phyloP scores from a whole-genome alignment of 2,329 filamentous ascomycete species.

The Colletotrichum cordylinicola region DNA sequence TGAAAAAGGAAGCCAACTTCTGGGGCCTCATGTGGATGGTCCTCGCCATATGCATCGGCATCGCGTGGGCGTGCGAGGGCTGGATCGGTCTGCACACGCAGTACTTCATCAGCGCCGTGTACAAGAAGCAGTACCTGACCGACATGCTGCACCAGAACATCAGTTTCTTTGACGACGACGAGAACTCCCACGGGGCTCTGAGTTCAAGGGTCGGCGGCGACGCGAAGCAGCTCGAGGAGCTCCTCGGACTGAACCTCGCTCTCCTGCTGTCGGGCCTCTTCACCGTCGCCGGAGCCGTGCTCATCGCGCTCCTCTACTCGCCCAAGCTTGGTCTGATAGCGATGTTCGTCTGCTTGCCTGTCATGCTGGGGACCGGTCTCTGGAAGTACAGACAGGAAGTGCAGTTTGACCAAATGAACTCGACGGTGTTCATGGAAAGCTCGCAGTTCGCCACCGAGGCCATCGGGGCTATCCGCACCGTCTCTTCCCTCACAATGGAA shows the following conservation, averaged over 20 bases:
- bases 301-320: slow-evolving; percentile 34
- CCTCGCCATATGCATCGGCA: slow-evolving; percentile 30
- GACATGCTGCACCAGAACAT: slow-evolving; percentile 34
- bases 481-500: slow-evolving; percentile 66
- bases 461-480: slow-evolving; percentile 67
- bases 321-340: slow-evolving; percentile 45
- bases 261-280: slow-evolving; percentile 33
- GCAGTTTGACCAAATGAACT: slow-evolving; percentile 63
- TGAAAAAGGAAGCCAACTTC: slow-evolving; percentile 24
- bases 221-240: slow-evolving; percentile 36
- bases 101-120: slow-evolving; percentile 20
- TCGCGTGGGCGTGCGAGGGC: slow-evolving; percentile 30
- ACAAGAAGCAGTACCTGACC: slow-evolving; percentile 30
- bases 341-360: slow-evolving; percentile 38
- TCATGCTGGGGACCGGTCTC: slow-evolving; percentile 39
- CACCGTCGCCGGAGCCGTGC: slow-evolving; percentile 32
- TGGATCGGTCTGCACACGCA: slow-evolving; percentile 24
- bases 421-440: slow-evolving; percentile 62
- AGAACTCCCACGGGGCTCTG: slow-evolving; percentile 32
- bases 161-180: slow-evolving; percentile 33
- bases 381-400: slow-evolving; percentile 51
- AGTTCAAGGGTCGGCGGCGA: slow-evolving; percentile 32
- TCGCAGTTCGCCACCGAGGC: slow-evolving; percentile 69
- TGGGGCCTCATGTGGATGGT: slow-evolving; percentile 38
- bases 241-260: slow-evolving; percentile 35